Base-by-base conservation (phyloP, 495 filamentous ascomycete species). In the Penicillium ochrochloron region DNA sequence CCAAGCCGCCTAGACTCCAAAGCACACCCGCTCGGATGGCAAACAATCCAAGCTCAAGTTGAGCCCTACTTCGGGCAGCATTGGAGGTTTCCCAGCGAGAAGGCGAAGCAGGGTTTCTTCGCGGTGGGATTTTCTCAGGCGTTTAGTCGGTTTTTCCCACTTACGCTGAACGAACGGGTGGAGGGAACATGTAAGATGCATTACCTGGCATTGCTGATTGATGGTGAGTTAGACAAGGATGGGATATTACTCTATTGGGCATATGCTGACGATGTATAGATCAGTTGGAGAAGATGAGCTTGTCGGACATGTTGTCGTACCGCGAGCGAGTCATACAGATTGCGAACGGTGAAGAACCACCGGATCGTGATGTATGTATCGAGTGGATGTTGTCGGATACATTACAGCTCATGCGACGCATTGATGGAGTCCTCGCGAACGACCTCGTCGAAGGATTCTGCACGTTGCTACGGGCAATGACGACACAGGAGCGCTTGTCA, bases 351-450 rank as follows among this genome's bases (percentile, higher is more conserved):
- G 21, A 57, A 48, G 10, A 23, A 11, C 51, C 25, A 3, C 67
- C 67, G 3, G 31, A 72, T 17, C 61, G 48, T 41, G 19, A 27
- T 2, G 17, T 61, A 1, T 63, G 62, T 14, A 29, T 61, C 14
- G 70, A 72, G 29, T 70, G 67, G 65, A 72, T 72, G 62, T 59
- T 70, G 6, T 48, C 55, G 33, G 70, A 72, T 50, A 70, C 67
- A 0, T 14, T 70, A 1, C 50, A 60, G 8, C 17, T 23, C 25
- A 67, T 70, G 41, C 56, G 46, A 41, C 25, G 19, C 14, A 67
- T 65, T 3, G 67, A 72, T 15, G 64, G 66, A 10, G 6, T 15
- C 9, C 19, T 70, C 39, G 46, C 65, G 6, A 56, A 27, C 15
- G 70, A 70, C 48, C 42, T 70, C 35, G n/a, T 60, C 14, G 51